Percentiles rank a stretch among this genome's conserved stretches.
These are phyloP conservation scores for Jamesozyma gamospora DNA, from an alignment of 805 yeast species.

Conservation along the genomic window DNA sequence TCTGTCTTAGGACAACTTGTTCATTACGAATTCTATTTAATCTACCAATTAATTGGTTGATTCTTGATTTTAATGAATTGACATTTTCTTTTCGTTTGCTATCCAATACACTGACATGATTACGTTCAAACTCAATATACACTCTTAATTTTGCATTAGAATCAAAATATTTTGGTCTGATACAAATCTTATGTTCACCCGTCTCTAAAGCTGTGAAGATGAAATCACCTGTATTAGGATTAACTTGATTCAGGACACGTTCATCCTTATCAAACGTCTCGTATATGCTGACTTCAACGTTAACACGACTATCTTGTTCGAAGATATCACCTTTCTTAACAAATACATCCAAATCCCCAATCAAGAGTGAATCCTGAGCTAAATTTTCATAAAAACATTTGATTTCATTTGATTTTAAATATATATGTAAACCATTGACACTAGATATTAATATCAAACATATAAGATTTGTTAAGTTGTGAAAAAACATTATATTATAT, in stretches of 20 bases:
- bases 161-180: conserved; percentile 42
- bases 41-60: conserved; percentile 47
- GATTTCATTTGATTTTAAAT: conserved; percentile 62
- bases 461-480: too few species aligned
- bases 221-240: conserved; percentile 53
- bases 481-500: too few species aligned
- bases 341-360: conserved; percentile 64
- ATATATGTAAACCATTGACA: conserved; percentile 48
- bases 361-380: conserved; percentile 66
- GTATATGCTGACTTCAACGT: conserved; percentile 34
- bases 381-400: conserved; percentile 81
- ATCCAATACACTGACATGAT: conserved; percentile 57
- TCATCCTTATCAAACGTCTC: conserved; percentile 80
- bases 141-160: conserved; percentile 48
- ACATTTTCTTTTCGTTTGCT: conserved; percentile 47
- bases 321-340: conserved; percentile 42
- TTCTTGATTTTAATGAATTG: conserved; percentile 43
- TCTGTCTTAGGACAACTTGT: conserved; percentile 50
- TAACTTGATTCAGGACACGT: conserved; percentile 60
- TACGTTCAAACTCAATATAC: conserved; percentile 61
- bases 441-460: too few species aligned
- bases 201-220: conserved; percentile 73
- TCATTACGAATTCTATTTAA: conserved; percentile 52
- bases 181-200: conserved; percentile 80
- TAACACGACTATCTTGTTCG: conserved; percentile 45